Base-by-base conservation (phyloP, 805 yeast genomes). In the Nakazawaea holstii region DNA sequence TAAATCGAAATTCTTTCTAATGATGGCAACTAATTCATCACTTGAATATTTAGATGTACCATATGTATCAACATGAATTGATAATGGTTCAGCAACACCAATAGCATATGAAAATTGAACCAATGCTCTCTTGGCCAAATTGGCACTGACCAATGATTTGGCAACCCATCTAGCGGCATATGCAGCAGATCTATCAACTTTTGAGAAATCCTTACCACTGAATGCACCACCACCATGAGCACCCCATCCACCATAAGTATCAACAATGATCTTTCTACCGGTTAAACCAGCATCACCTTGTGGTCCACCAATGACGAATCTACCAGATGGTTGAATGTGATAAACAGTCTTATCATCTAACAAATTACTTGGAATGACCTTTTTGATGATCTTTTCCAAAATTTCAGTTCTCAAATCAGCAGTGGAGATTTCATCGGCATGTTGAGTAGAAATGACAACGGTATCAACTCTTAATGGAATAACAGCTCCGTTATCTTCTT, bases 141-240 rank as follows among this genome's bases (percentile, higher is more conserved):
- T 92, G 56, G 99, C 97, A 62, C 80, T 76, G 57, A 94, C 95
- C 62, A 94, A 82, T 48, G 99, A 94, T 80, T 94, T 94, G 70
- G 99, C 99, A 63, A 94, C 97, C 99, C 99, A 94, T 80, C 99
- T 90, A 62, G 99, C 99, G 65, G 99, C 97, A 70, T 94, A 94
- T 59, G 99, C 99, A 68, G 99, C 99, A 56, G 98, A 92, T 79
- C 99, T 88, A 74, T 94, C 99, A 66, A 94, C 99, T 82, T 94
- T 94, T 70, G 97, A 89, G 87, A 88, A 94, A 75, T 94, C 99
- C 81, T 94, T 94, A 74, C 99, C 99, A 56, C 96, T 87, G 90
- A 94, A 94, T 56, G 99, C 99, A 80, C 99, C 99, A 80, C 99
- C 99, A 76, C 99, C 99, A 80, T 94, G 99, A 66, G 99, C 98